Base-by-base conservation (phyloP, 2,329 filamentous ascomycete species). In the Zymoseptoria brevis region DNA sequence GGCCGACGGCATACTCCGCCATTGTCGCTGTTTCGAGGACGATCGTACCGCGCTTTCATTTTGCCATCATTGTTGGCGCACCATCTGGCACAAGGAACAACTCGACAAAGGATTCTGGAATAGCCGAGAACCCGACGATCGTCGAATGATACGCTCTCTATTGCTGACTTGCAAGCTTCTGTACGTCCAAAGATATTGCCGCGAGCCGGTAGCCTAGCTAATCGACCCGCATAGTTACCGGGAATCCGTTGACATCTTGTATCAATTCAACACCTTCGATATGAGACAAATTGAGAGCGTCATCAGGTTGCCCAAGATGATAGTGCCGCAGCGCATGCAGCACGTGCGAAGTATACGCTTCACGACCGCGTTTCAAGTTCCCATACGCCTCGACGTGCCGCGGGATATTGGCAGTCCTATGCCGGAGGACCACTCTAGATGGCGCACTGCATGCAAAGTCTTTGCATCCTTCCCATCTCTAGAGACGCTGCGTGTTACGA, bases 231-330 rank as follows among this genome's bases (percentile, higher is more conserved):
- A n/a, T n/a, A 59, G 58, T 1, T 60, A 60, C 21, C 19, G 11
- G 1, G 56, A 60, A 45, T 26, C 51, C 16, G 49, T 57, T 16
- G 19, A 57, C 19, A 29, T 60, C 13, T 21, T 58, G 19, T 60
- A 60, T 26, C 52, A 21, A 9, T 50, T 45, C 4, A 60, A 57
- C 26, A 60, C 52, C 4, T 60, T 57, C 53, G 52, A 57, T 21
- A 45, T 60, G 11, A 50, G 55, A 30, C 41, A 45, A 30, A 6
- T 35, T 4, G 50, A 50, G 19, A 53, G 55, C 19, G 11, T 58
- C 3, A n/a, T 57, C 5, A n/a, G 56, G 16, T 19, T 58, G 1
- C 56, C 53, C 4, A 19, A 30, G 0, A 19, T 61, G 13, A 56
- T 60, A n/a, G 0, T 56, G 4, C 55, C 55, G 3, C 50, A 57